Conservation (phyloP, 1,139 yeast species). For the Candida dubliniensis region DNA sequence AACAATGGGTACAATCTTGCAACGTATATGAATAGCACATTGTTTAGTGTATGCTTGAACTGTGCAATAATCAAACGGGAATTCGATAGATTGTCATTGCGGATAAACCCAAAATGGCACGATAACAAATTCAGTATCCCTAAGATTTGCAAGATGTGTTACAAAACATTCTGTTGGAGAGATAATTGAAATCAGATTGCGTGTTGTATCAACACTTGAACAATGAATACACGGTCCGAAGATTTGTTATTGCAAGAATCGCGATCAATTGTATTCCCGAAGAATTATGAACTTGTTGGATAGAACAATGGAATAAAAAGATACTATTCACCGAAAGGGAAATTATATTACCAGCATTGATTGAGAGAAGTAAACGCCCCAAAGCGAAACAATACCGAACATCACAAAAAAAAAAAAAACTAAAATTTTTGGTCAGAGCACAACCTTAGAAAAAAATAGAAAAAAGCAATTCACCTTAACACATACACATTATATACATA, state of each 20-base stretch:
- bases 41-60: slow-evolving; percentile 53
- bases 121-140: slow-evolving; percentile 9
- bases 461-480: not conserved
- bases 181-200: not conserved
- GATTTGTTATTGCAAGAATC: too few species aligned
- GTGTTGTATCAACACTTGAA: too few species aligned
- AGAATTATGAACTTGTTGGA: too few species aligned
- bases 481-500: not conserved
- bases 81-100: slow-evolving; percentile 40
- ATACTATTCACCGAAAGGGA: too few species aligned
- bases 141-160: slow-evolving; percentile 13
- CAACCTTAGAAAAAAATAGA: not conserved
- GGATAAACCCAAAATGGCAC: slow-evolving; percentile 2
- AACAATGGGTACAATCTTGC: slow-evolving; percentile 55
- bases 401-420: too few species aligned
- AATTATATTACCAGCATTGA: too few species aligned
- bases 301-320: too few species aligned
- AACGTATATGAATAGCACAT: slow-evolving; percentile 43
- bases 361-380: too few species aligned
- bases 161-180: slow-evolving; percentile 14
- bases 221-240: too few species aligned
- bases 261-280: too few species aligned
- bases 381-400: too few species aligned
- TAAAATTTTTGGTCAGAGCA: not conserved
- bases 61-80: slow-evolving; percentile 61